A percentile compares a stretch with the other conserved stretches of the same genome.
Evolutionary conservation across 148 eudicot genomes (phyloP).

Genomic region (Silene latifolia): DNA sequence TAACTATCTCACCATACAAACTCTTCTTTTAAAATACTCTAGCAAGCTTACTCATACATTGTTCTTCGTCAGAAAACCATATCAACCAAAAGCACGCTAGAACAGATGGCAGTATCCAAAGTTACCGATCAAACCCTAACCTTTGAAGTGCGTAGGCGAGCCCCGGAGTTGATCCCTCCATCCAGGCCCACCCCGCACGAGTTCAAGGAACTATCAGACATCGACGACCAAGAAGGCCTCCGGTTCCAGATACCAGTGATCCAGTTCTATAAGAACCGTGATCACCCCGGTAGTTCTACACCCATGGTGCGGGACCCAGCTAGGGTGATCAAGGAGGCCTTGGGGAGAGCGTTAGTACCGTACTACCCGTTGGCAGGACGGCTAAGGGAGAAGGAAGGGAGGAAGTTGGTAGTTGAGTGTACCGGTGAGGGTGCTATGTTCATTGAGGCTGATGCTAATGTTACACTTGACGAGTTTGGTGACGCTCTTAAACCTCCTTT

Average conservation of each 20-base stretch:
- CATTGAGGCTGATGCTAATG: conserved; percentile 27
- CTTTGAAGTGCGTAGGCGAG: conserved; percentile 23
- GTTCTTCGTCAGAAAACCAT: too few relatives aligned
- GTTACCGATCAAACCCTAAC: conserved; percentile 6
- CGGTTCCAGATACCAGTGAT: conserved; percentile 24
- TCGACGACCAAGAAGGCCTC: conserved; percentile 29
- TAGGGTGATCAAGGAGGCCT: conserved; percentile 33
- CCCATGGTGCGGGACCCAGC: conserved; percentile 17
- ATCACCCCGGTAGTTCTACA: background rate
- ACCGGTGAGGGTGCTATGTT: conserved; percentile 24
- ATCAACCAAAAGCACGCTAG: background rate
- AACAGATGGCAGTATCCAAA: background rate
- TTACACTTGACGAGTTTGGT: conserved; percentile 21
- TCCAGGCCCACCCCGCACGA: conserved; percentile 30
- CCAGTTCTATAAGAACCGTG: conserved; percentile 19
- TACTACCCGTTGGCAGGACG: conserved; percentile 43
- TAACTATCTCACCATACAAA: too few relatives aligned
- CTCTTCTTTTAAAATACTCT: too few relatives aligned
- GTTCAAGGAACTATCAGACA: conserved; percentile 32
- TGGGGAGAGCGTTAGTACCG: conserved; percentile 29
- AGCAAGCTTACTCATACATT: too few relatives aligned
- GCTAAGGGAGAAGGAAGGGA: conserved; percentile 22
- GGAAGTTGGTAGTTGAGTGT: conserved; percentile 33
- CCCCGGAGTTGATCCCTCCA: conserved; percentile 29
- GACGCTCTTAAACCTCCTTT: conserved; percentile 21